Evolutionary conservation across 2,329 filamentous ascomycete species (phyloP), one percentile per base, ranked within the genome.

Genomic region (Alternaria sp.): DNA sequence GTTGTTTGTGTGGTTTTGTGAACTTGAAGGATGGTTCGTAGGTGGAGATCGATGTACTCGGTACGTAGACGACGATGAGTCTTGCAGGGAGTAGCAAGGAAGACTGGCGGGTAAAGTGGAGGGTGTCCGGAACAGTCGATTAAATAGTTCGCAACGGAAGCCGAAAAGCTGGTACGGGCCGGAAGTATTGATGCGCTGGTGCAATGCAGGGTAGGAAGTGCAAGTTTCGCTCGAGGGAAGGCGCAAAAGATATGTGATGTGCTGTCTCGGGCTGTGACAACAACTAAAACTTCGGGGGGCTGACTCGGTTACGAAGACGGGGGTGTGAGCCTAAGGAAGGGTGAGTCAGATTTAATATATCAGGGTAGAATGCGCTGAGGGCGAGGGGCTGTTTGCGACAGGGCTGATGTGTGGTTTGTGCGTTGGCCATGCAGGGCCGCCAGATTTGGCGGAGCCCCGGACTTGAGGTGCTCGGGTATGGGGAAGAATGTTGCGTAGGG

Each of bases 261-360:
- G 74, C 63, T 75, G 75, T 77, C 72, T 75, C 69, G 65, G 70
- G 69, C 61, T 71, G 65, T 65, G 72, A 69, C 63, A 69, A 63
- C 61, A 59, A 71, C 9, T 30, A 45, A 46, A 46, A 45, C 25
- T 45, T 25, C 36, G 36, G 36, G 66, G 66, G 54, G 49, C 55
- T 53, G 46, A 19, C 44, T 64, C 67, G 65, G 55, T 25, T 19
- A 36, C 13, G 36, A 57, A 66, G 56, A n/a, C 49, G 19, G 55
- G 53, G 47, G 40, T 43, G 30, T 28, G 57, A 69, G 70, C 59
- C 73, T 76, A 68, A 56, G 51, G 66, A 62, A 68, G 56, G 40
- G 68, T 79, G 73, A 78, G 77, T 79, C 73, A 79, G 77, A 77
- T 74, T 75, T 74, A 76, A 75, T 77, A 74, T 77, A 75, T 76